Evolutionary conservation across 192 early-diverging fungal genomes (phyloP).

Genomic region (Podila epigama): DNA sequence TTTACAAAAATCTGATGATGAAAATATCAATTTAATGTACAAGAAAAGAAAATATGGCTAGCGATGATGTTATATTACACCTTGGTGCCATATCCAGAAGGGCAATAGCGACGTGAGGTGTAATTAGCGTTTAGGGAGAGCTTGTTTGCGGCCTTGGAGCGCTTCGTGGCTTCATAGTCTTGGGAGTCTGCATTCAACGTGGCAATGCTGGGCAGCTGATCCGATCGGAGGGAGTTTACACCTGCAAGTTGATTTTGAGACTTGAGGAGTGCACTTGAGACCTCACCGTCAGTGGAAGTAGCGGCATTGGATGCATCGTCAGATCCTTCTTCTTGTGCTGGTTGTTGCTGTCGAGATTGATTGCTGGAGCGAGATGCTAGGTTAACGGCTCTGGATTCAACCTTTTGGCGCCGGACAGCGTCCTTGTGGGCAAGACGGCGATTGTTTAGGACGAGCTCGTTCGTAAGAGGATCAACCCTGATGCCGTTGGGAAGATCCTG

Average conservation of each 20-base stretch:
- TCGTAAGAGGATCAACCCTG: conserved; percentile 31
- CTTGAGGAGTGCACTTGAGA: conserved; percentile 22
- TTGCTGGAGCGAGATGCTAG: conserved; percentile 15
- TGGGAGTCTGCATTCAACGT: conserved; percentile 9
- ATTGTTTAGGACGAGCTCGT: conserved; percentile 47
- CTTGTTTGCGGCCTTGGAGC: conserved; percentile 6
- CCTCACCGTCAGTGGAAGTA: neutral
- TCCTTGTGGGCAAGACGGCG: conserved; percentile 45
- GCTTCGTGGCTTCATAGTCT: conserved; percentile 21
- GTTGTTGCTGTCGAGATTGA: conserved; percentile 4
- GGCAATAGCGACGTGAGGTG: neutral
- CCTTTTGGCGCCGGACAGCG: conserved; percentile 40
- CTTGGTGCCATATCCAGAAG: neutral
- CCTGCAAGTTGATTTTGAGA: conserved; percentile 34
- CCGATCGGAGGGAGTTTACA: conserved; percentile 3
- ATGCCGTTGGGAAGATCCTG: conserved; percentile 9
- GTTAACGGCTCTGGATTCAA: conserved; percentile 36
- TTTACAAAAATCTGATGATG: no score
- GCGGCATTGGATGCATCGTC: neutral
- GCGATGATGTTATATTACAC: conserved; percentile 3
- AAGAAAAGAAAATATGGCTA: neutral
- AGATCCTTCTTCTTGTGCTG: neutral
- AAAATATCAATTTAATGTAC: neutral
- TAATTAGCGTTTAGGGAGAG: conserved; percentile 3
- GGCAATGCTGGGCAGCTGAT: conserved; percentile 6